Evolutionary conservation across 2,329 filamentous ascomycete genomes (phyloP), one percentile per base, ranked within the genome.

Genomic region (Colletotrichum australisinense): DNA sequence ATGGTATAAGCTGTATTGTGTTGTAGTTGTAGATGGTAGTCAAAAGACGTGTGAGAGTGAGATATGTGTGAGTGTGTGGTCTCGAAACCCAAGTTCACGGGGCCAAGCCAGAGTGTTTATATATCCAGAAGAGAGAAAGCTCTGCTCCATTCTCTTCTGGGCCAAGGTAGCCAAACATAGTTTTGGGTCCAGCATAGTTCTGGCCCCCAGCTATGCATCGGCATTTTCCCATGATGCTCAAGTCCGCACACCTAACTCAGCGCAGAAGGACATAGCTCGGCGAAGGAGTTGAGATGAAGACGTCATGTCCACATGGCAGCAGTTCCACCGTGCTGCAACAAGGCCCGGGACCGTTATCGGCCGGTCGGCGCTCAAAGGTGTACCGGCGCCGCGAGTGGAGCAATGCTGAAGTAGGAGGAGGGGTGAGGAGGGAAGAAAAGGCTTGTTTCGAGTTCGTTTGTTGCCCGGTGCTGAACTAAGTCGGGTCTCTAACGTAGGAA

Each of bases 271-370:
- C 35, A 67, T 70, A 70, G 46, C 60, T 66, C 60, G 66, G 66
- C 22, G 22, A 26, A 56, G 42, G 38, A 42, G 58, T 53, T 64
- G 59, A 55, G 66, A 70, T 67, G 60, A 65, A 60, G 60, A 70
- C 70, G 67, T 73, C 70, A 73, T 70, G 70, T 3, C 28, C 49
- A 62, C 28, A 70, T 65, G 67, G 60, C 66, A 5, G 30, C 55
- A 24, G 30, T 69, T 49, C 55, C 70, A 70, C 70, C 35, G 70
- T 49, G 28, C 59, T 60, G 70, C 55, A 19, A 73, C 55, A 32
- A 57, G 2, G 32, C 16, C 42, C 32, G 26, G 67, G 60, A 32
- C 70, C 70, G 60, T 22, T 30, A 70, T 70, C 70, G 67, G 56
- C 55, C 26, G 67, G 60, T 73, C 70, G 67, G 70, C 46, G 49